Conservation (phyloP, 2,329 filamentous ascomycete species). For the Trichoderma afroharzianum region DNA sequence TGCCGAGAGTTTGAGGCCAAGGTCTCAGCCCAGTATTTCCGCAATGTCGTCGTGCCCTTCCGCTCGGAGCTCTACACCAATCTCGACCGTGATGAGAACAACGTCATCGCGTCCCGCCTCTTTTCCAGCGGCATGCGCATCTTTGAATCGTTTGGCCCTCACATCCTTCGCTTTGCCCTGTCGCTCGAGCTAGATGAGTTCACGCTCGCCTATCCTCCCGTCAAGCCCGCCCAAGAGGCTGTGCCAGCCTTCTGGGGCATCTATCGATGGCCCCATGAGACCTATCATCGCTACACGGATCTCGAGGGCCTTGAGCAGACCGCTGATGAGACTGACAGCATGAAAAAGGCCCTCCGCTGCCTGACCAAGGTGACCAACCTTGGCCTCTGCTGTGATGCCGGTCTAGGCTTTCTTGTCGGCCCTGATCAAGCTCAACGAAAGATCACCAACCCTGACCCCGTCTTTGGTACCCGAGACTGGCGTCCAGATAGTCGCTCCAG, state of each 20-base stretch:
- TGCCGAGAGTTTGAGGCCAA: conserved; percentile 54
- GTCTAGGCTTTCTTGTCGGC: conserved; percentile 63
- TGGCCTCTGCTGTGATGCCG: conserved; percentile 64
- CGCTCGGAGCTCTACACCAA: conserved; percentile 57
- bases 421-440: conserved; percentile 53
- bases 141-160: conserved; percentile 57
- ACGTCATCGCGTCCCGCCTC: conserved; percentile 25
- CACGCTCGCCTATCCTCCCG: conserved; percentile 46
- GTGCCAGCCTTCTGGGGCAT: conserved; percentile 59
- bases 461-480: conserved; percentile 34
- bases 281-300: conserved; percentile 57
- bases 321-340: conserved; percentile 59
- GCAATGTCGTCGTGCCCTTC: conserved; percentile 63
- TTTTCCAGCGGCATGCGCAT: conserved; percentile 54
- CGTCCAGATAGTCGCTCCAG: conserved; percentile 20
- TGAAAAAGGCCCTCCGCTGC: conserved; percentile 58
- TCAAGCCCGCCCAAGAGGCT: conserved; percentile 53
- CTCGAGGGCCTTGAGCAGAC: conserved; percentile 59
- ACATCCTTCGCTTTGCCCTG: conserved; percentile 62
- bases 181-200: conserved; percentile 64
- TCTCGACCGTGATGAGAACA: conserved; percentile 24
- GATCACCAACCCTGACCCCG: conserved; percentile 32
- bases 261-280: conserved; percentile 60
- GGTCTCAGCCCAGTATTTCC: conserved; percentile 56
- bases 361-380: conserved; percentile 57